Evolutionary conservation across 2,329 filamentous ascomycete genomes (phyloP).

Genomic region (Cytospora paraplurivora): DNA sequence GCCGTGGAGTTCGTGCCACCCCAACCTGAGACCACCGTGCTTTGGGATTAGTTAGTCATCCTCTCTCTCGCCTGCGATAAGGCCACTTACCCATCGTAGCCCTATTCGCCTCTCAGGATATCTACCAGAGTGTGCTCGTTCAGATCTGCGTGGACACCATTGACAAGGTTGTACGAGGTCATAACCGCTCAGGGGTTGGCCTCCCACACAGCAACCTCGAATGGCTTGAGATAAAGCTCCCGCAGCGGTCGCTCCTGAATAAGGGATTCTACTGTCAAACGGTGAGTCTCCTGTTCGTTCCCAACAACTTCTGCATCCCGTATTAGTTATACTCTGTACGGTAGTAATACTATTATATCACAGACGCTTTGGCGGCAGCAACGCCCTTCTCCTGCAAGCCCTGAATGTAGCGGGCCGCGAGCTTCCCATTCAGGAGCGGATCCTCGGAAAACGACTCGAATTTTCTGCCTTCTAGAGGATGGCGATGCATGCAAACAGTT

Average conservation of each 20-base stretch:
- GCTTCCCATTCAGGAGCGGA: constrained; percentile 72
- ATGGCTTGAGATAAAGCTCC: constrained; percentile 73
- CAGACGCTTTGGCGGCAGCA: constrained; percentile 74
- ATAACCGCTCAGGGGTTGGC: constrained; percentile 71
- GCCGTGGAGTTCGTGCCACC: constrained; percentile 58
- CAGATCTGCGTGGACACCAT: constrained; percentile 63
- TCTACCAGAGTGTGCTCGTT: constrained; percentile 56
- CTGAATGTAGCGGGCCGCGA: constrained; percentile 71
- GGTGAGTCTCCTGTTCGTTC: constrained; percentile 73
- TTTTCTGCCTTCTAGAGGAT: constrained; percentile 80
- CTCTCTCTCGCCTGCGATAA: constrained; percentile 15
- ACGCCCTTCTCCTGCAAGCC: constrained; percentile 74
- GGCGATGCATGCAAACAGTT: constrained; percentile 80
- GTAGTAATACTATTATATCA: constrained; percentile 27
- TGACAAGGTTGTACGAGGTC: constrained; percentile 69
- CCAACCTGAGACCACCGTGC: constrained; percentile 62
- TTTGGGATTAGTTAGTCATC: constrained; percentile 36
- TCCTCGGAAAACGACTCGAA: constrained; percentile 89
- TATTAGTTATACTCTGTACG: constrained; percentile 25
- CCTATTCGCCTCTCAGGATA: constrained; percentile 63
- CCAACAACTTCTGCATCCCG: constrained; percentile 59
- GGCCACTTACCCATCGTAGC: constrained; percentile 56
- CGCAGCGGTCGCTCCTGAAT: constrained; percentile 66
- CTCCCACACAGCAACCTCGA: constrained; percentile 71
- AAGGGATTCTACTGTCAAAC: constrained; percentile 64